Percentiles rank a stretch among this genome's conserved stretches.
These are phyloP conservation scores for Santalum album DNA, from an alignment of 164 flowering plant species.

Conservation along the genomic window DNA sequence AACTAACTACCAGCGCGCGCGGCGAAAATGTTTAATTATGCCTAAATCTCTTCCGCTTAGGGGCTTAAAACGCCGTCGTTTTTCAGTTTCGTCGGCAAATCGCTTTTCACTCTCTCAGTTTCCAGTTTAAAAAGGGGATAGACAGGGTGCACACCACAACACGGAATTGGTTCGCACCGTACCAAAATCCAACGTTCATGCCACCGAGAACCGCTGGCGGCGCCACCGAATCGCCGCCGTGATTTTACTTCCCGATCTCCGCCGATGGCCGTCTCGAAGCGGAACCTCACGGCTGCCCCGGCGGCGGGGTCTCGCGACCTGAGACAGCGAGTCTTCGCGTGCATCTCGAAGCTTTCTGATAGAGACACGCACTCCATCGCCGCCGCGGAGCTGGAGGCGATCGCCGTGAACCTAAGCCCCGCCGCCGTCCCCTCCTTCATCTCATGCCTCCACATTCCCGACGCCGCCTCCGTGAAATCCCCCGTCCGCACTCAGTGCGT, in stretches of 20 bases:
- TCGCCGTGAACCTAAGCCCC: conserved; percentile 34
- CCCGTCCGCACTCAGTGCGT: conserved; percentile 66
- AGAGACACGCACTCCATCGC: conserved; percentile 71
- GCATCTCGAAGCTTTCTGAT: conserved; percentile 74
- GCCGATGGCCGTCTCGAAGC: neutral
- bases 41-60: no score
- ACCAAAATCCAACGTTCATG: no score
- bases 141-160: no score
- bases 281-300: neutral
- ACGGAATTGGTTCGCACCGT: no score
- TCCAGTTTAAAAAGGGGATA: no score
- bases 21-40: no score
- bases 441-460: conserved; percentile 62
- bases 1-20: no score
- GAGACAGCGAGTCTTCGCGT: conserved; percentile 50
- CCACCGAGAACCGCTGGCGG: no score
- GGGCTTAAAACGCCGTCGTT: no score
- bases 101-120: no score
- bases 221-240: neutral
- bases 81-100: no score
- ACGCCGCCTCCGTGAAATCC: conserved; percentile 55
- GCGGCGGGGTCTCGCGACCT: conserved; percentile 30
- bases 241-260: neutral
- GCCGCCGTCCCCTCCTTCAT: conserved; percentile 47
- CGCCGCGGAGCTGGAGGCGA: conserved; percentile 62